Evolutionary conservation across 768 basidiomycete species (phyloP).

Genomic region (Pisolithus albus): DNA sequence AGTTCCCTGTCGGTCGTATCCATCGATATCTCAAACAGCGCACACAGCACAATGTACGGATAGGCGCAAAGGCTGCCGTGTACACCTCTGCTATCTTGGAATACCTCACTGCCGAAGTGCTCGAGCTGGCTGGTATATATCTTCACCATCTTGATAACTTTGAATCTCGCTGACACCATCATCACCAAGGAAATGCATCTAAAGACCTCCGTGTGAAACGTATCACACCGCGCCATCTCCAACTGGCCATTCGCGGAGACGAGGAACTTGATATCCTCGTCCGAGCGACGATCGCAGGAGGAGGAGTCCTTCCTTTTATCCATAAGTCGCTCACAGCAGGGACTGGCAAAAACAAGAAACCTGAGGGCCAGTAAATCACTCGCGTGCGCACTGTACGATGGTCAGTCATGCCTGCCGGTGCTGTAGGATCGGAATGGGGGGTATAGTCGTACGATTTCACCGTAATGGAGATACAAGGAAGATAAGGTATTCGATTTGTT

Average conservation of each 20-base stretch:
- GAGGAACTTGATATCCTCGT: slow-evolving; percentile 96
- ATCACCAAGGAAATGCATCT: slow-evolving; percentile 76
- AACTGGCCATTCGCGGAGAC: slow-evolving; percentile 94
- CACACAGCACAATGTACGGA: slow-evolving; percentile 89
- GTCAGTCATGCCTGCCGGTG: neutral
- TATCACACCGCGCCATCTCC: slow-evolving; percentile 92
- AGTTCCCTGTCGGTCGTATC: slow-evolving; percentile 98
- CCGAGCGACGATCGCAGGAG: slow-evolving; percentile 87
- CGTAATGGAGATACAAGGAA: neutral
- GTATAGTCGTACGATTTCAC: neutral
- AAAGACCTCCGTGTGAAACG: slow-evolving; percentile 97
- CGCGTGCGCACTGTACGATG: too few relatives aligned
- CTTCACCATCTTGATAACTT: neutral
- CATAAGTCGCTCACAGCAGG: slow-evolving; percentile 69
- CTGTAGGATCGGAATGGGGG: neutral
- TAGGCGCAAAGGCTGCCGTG: slow-evolving; percentile 96
- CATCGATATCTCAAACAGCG: slow-evolving; percentile 91
- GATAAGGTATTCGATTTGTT: slow-evolving; percentile 15
- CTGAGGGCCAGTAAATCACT: slow-evolving; percentile 19
- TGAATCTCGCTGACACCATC: too few relatives aligned
- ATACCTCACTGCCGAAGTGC: slow-evolving; percentile 92
- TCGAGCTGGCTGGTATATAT: slow-evolving; percentile 88
- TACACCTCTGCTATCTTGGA: slow-evolving; percentile 95
- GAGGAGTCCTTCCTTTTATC: slow-evolving; percentile 83
- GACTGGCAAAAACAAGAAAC: slow-evolving; percentile 45